Conservation (phyloP, 306 rosid genomes). For the Prunus kanzakura region DNA sequence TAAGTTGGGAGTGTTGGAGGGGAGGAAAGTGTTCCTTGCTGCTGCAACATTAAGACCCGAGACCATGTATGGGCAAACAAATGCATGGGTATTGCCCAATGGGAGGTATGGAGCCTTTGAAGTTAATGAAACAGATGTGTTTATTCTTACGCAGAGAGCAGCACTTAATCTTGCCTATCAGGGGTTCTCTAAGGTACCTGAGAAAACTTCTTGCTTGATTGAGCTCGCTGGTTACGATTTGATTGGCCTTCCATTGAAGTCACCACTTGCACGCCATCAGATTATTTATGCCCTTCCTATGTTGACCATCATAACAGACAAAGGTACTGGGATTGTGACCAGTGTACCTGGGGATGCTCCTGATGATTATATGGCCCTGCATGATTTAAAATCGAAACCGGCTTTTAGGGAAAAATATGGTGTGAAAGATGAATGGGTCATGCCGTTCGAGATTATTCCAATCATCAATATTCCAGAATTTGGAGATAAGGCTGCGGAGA, state of each 20-base stretch:
- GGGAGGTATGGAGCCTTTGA: slow-evolving; percentile 93
- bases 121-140: slow-evolving; percentile 72
- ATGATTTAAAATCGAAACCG: slow-evolving; percentile 73
- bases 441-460: slow-evolving; percentile 80
- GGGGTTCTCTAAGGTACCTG: slow-evolving; percentile 57
- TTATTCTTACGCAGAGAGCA: slow-evolving; percentile 60
- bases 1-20: slow-evolving; percentile 62
- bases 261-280: slow-evolving; percentile 70
- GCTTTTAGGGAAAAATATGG: slow-evolving; percentile 74
- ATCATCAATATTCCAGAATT: slow-evolving; percentile 72
- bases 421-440: slow-evolving; percentile 82
- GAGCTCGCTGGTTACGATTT: slow-evolving; percentile 76
- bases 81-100: slow-evolving; percentile 94
- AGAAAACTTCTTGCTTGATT: slow-evolving; percentile 72
- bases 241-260: slow-evolving; percentile 85
- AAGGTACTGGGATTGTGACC: slow-evolving; percentile 95
- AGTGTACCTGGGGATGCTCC: slow-evolving; percentile 98
- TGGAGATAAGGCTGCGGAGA: slow-evolving; percentile 80
- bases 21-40: slow-evolving; percentile 70
- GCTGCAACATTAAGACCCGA: slow-evolving; percentile 87
- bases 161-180: slow-evolving; percentile 94
- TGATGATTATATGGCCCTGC: slow-evolving; percentile 91
- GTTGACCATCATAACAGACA: slow-evolving; percentile 85
- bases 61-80: slow-evolving; percentile 98
- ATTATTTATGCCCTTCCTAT: slow-evolving; percentile 92